Evolutionary conservation across 345 rosid species (phyloP).

Genomic region (Psidium guajava): DNA sequence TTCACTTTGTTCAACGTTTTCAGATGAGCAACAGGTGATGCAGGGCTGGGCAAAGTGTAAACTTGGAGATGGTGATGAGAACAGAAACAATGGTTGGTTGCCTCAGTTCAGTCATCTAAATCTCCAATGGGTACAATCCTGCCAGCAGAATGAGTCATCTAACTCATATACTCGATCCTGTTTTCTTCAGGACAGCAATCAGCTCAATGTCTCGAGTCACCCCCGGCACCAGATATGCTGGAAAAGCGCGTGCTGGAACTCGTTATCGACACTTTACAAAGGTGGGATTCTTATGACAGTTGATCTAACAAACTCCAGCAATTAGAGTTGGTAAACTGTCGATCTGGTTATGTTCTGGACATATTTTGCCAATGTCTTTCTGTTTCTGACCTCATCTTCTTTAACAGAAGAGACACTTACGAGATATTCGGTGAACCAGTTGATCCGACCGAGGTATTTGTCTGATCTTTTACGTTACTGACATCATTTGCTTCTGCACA

Average conservation of each 20-base stretch:
- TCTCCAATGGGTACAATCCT: not conserved
- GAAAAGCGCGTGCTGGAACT: slow-evolving; percentile 32
- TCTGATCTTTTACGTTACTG: not conserved
- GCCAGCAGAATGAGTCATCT: not conserved
- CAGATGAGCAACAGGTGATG: not conserved
- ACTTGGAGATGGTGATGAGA: not conserved
- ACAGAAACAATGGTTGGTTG: not conserved
- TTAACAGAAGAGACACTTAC: slow-evolving; percentile 41
- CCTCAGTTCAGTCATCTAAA: not conserved
- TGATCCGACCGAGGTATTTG: slow-evolving; percentile 39
- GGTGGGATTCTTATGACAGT: slow-evolving; percentile 18
- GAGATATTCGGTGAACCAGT: slow-evolving; percentile 67
- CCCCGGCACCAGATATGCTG: slow-evolving; percentile 7
- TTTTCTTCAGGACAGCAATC: slow-evolving; percentile 18
- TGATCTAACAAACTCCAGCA: not conserved
- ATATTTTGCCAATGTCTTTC: not conserved
- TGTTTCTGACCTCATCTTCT: not conserved
- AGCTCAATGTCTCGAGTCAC: not conserved
- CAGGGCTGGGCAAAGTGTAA: not conserved
- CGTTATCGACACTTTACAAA: slow-evolving; percentile 41
- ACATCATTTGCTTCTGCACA: not conserved
- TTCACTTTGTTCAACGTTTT: not conserved
- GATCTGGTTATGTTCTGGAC: not conserved
- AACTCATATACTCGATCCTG: not conserved
- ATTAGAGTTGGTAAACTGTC: not conserved